phyloP scores from a whole-genome alignment of 192 early-diverging fungal genomes.

The Allomyces arbusculus region DNA sequence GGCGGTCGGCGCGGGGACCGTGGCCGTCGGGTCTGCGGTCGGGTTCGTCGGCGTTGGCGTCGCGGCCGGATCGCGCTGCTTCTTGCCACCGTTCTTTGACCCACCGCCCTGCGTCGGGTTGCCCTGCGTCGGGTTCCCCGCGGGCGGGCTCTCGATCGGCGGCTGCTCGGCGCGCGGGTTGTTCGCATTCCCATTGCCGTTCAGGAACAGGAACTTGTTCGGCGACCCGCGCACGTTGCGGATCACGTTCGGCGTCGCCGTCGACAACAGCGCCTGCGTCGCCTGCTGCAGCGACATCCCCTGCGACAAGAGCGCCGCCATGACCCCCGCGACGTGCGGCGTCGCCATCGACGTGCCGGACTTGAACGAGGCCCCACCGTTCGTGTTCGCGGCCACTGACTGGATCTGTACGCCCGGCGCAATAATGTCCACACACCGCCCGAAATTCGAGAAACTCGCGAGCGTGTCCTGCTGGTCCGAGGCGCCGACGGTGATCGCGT shows the following conservation, averaged over 20 bases:
- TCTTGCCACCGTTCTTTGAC: too few species aligned
- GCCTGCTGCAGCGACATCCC: background rate
- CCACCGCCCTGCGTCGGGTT: too few species aligned
- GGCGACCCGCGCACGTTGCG: conserved; percentile 8
- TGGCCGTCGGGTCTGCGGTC: too few species aligned
- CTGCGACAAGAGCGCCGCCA: conserved; percentile 16
- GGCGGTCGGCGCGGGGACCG: too few species aligned
- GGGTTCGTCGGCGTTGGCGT: too few species aligned
- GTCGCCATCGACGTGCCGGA: conserved; percentile 19
- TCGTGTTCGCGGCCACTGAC: conserved; percentile 13
- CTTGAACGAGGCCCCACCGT: conserved; percentile 15
- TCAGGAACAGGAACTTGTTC: conserved; percentile 11
- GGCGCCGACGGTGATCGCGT: conserved; percentile 82
- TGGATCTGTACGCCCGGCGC: conserved; percentile 54
- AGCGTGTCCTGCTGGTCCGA: conserved; percentile 60
- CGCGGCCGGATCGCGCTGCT: too few species aligned
- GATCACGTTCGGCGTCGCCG: conserved; percentile 2
- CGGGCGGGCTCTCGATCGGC: too few species aligned
- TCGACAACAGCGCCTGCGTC: background rate
- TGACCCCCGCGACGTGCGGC: conserved; percentile 20
- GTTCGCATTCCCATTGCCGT: conserved; percentile 1
- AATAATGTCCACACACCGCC: conserved; percentile 91
- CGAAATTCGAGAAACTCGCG: conserved; percentile 65
- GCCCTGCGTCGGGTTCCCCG: too few species aligned
- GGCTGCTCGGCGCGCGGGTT: too few species aligned